Evolutionary conservation across 2,329 filamentous ascomycete species (phyloP).

Genomic region (Exophiala viscosa): DNA sequence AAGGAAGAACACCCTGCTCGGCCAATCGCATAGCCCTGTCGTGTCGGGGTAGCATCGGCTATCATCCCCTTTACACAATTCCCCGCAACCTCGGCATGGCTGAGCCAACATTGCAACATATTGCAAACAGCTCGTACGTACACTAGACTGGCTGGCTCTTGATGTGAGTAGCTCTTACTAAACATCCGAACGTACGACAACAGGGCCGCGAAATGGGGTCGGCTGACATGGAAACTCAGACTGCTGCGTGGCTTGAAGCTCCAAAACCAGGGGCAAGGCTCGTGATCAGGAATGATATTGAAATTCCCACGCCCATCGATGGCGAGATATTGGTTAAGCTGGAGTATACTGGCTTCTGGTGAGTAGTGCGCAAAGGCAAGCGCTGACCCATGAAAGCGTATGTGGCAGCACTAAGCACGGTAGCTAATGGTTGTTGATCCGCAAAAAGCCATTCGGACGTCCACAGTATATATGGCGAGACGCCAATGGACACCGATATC

Average conservation of each 20-base stretch:
- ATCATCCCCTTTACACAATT: too few species aligned
- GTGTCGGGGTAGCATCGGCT: too few species aligned
- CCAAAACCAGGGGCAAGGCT: slow-evolving; percentile 35
- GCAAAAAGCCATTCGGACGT: slow-evolving; percentile 42
- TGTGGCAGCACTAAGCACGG: neutral
- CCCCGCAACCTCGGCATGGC: too few species aligned
- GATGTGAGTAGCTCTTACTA: too few species aligned
- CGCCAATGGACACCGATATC: slow-evolving; percentile 43
- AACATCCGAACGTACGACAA: too few species aligned
- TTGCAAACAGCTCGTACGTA: too few species aligned
- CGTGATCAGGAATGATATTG: slow-evolving; percentile 35
- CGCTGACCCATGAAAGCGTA: neutral
- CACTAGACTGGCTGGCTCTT: too few species aligned
- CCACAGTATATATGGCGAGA: slow-evolving; percentile 42
- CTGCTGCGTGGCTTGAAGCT: slow-evolving; percentile 36
- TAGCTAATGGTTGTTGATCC: too few species aligned
- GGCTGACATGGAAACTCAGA: slow-evolving; percentile 27
- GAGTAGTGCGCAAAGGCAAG: neutral
- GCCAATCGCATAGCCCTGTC: too few species aligned
- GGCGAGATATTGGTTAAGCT: slow-evolving; percentile 47
- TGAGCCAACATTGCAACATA: too few species aligned
- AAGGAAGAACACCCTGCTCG: too few species aligned
- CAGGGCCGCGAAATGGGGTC: too few species aligned
- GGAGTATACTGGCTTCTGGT: slow-evolving; percentile 45
- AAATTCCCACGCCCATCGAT: slow-evolving; percentile 37